phyloP scores from a whole-genome alignment of 1,284 basidiomycete species.

The Bondarzewia mesenterica region DNA sequence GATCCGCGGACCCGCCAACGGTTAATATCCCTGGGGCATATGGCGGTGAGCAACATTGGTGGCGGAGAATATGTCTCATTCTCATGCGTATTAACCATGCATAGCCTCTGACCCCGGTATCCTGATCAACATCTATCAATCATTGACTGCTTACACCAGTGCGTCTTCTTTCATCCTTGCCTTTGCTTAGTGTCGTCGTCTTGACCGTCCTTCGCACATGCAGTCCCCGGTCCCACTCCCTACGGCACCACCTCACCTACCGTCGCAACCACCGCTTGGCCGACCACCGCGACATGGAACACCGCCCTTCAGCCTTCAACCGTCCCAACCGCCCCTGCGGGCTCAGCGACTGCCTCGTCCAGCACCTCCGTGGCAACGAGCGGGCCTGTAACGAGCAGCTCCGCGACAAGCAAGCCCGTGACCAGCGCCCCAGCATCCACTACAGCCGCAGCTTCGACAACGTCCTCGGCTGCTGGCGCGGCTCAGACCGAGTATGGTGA shows the following conservation, averaged over 20 bases:
- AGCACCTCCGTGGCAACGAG: background rate
- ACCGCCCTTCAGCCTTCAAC: slow-evolving; percentile 24
- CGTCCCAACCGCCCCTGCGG: slow-evolving; percentile 18
- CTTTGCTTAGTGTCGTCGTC: background rate
- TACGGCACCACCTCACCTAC: slow-evolving; percentile 21
- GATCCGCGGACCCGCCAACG: slow-evolving; percentile 32
- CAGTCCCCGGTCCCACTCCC: slow-evolving; percentile 37
- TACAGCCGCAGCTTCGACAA: slow-evolving; percentile 3
- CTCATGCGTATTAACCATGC: background rate
- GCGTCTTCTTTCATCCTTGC: slow-evolving; percentile 10
- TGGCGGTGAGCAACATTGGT: slow-evolving; percentile 21
- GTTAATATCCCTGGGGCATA: slow-evolving; percentile 42
- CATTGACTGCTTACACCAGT: slow-evolving; percentile 29
- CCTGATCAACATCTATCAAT: slow-evolving; percentile 31
- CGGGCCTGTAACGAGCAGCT: background rate
- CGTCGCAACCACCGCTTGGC: slow-evolving; percentile 22
- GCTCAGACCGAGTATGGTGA: slow-evolving; percentile 3
- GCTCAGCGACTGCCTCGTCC: slow-evolving; percentile 1
- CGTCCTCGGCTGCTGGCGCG: slow-evolving; percentile 2
- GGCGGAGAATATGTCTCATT: background rate
- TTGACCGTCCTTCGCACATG: slow-evolving; percentile 1
- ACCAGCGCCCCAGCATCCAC: background rate
- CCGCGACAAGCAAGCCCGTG: background rate
- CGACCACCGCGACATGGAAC: slow-evolving; percentile 27
- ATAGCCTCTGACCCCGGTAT: slow-evolving; percentile 19